phyloP scores from a whole-genome alignment of 805 yeast genomes.

The Ogataea nonfermentans region DNA sequence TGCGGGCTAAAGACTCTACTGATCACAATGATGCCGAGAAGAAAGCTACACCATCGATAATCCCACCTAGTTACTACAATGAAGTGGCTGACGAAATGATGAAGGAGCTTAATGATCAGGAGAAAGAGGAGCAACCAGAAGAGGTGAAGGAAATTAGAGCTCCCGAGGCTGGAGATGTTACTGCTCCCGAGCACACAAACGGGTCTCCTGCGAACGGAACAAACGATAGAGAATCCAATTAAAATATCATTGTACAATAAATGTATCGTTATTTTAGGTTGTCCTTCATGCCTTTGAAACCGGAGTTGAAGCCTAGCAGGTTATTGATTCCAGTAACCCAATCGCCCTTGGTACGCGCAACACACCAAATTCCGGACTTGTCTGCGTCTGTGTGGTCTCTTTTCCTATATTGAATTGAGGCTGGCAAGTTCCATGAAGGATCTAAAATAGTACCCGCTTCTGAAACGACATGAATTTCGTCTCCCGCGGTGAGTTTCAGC shows the following conservation, averaged over 20 bases:
- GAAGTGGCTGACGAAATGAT: conserved; percentile 32
- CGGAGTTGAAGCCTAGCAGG: conserved; percentile 81
- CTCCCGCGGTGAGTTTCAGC: conserved; percentile 66
- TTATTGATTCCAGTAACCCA: conserved; percentile 93
- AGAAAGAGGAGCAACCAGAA: conserved; percentile 6
- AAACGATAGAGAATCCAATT: conserved; percentile 1
- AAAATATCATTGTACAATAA: conserved; percentile 2
- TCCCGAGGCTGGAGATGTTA: neutral
- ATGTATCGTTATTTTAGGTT: conserved; percentile 1
- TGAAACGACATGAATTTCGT: conserved; percentile 69
- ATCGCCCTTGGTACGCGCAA: conserved; percentile 77
- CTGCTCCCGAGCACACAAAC: neutral
- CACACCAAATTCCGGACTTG: conserved; percentile 77
- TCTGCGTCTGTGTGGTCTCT: conserved; percentile 7
- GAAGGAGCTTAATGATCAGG: conserved; percentile 25
- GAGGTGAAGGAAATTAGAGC: neutral
- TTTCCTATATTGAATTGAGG: conserved; percentile 11
- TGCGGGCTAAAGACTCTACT: conserved; percentile 23
- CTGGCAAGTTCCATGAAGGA: conserved; percentile 50
- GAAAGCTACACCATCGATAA: conserved; percentile 16
- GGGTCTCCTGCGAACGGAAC: neutral
- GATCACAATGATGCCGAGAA: conserved; percentile 16
- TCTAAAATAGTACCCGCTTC: conserved; percentile 61
- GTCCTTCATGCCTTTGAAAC: conserved; percentile 52
- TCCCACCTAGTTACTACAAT: conserved; percentile 25